Percentiles rank a stretch among this genome's conserved stretches.
Conservation (phyloP, 257 asterid genomes). For the Solanum commersonii region DNA sequence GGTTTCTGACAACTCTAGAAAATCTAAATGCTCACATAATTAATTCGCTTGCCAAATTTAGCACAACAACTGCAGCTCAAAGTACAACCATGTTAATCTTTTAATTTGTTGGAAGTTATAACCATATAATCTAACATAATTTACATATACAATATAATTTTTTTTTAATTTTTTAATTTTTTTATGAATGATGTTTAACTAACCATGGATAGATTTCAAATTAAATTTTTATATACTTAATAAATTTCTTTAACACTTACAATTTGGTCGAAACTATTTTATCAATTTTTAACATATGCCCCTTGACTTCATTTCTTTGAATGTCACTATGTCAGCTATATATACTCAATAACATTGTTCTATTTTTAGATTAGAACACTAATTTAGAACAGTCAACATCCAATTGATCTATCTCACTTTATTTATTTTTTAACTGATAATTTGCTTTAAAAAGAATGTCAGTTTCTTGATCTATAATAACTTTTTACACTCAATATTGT, state of each 20-base stretch:
- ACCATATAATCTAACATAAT: neutral
- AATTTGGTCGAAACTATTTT: neutral
- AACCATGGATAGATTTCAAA: neutral
- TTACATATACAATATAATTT: neutral
- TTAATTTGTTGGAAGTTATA: neutral
- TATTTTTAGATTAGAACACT: neutral
- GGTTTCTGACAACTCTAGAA: constrained; percentile 29
- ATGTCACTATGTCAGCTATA: neutral
- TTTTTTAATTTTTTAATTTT: too few species aligned
- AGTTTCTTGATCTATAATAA: neutral
- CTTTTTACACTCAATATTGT: neutral
- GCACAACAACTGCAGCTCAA: neutral
- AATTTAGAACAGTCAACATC: neutral
- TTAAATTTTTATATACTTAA: neutral
- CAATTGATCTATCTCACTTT: neutral
- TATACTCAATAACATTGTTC: neutral
- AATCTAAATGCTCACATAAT: neutral
- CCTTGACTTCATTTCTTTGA: neutral
- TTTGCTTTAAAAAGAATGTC: neutral
- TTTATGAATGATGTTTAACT: neutral
- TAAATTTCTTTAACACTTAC: neutral
- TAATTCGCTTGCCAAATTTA: neutral
- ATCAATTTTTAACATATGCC: neutral
- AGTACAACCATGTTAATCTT: neutral
- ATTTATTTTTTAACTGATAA: neutral